phyloP scores from a whole-genome alignment of 2,329 filamentous ascomycete genomes.

The Calonectria pteridis region DNA sequence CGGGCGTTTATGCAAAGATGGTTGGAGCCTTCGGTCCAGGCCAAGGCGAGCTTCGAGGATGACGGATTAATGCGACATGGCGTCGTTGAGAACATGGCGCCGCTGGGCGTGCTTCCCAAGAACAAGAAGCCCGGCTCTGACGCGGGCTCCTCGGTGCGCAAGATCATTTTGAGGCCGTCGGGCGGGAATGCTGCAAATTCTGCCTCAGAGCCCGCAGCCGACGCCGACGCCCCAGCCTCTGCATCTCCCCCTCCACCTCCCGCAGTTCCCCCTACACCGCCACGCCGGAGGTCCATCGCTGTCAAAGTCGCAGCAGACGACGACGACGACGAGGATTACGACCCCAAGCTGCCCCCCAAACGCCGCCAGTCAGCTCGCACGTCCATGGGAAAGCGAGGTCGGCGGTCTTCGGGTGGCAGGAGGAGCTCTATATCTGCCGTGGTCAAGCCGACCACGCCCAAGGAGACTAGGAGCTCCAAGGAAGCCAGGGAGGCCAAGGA shows the following conservation, averaged over 20 bases:
- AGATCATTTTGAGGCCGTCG: constrained; percentile 61
- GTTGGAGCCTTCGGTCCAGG: constrained; percentile 70
- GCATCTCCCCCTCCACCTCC: constrained; percentile 39
- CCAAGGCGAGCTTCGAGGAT: constrained; percentile 82
- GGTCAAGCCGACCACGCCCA: constrained; percentile 35
- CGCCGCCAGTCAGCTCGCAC: constrained; percentile 51
- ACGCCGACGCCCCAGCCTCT: constrained; percentile 38
- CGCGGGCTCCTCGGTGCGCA: constrained; percentile 50
- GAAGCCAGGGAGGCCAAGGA: constrained; percentile 32
- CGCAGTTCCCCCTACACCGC: constrained; percentile 42
- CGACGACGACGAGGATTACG: constrained; percentile 58
- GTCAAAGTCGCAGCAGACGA: constrained; percentile 48
- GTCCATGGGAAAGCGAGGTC: constrained; percentile 46
- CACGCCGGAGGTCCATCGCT: constrained; percentile 42
- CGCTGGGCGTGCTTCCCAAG: constrained; percentile 80
- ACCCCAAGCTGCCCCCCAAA: constrained; percentile 52
- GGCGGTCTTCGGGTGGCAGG: constrained; percentile 39
- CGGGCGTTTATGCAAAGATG: constrained; percentile 67
- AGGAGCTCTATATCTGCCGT: constrained; percentile 38
- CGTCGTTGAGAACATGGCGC: constrained; percentile 86
- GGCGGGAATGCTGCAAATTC: constrained; percentile 45
- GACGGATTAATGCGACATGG: constrained; percentile 79
- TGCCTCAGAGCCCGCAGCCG: constrained; percentile 35
- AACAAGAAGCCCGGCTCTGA: constrained; percentile 55
- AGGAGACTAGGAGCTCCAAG: constrained; percentile 23